Percentiles rank a stretch among this genome's conserved stretches.
These are phyloP conservation scores for Flaveria bidentis DNA, from an alignment of 129 eudicot genomes.

Conservation along the genomic window DNA sequence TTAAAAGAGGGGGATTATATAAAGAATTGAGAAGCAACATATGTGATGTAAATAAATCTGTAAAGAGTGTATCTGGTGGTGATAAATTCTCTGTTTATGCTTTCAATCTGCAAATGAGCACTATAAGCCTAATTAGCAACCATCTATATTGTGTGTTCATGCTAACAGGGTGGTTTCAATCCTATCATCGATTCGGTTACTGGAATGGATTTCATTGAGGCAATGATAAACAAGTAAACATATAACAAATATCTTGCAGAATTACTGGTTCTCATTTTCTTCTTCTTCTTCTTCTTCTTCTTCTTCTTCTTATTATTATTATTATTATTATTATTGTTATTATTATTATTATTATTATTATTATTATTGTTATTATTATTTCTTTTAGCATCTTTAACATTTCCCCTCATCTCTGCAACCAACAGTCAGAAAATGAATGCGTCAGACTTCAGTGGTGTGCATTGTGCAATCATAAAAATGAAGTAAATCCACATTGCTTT, in stretches of 20 bases:
- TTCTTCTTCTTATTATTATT: too few species aligned
- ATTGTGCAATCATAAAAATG: constrained; percentile 67
- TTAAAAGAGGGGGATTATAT: neutral
- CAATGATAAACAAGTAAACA: constrained; percentile 82
- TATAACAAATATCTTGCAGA: neutral
- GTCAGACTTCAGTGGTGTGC: constrained; percentile 75
- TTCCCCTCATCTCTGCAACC: constrained; percentile 13
- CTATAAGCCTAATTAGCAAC: neutral
- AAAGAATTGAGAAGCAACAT: neutral
- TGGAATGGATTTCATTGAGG: constrained; percentile 64
- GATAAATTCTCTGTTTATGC: neutral
- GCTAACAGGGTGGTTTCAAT: constrained; percentile 63
- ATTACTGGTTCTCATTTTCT: neutral
- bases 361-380: neutral
- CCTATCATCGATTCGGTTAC: constrained; percentile 66
- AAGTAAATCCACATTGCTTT: constrained; percentile 47
- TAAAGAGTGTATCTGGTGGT: neutral
- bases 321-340: too few species aligned
- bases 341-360: too few species aligned
- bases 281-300: too few species aligned
- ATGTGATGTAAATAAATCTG: neutral
- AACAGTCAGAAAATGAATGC: constrained; percentile 54
- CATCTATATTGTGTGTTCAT: constrained; percentile 15
- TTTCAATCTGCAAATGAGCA: neutral
- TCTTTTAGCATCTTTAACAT: neutral